Percentiles rank a stretch among this genome's conserved stretches.
Evolutionary conservation across 768 basidiomycete genomes (phyloP).

Genomic region (Panaeolus cyanescens): DNA sequence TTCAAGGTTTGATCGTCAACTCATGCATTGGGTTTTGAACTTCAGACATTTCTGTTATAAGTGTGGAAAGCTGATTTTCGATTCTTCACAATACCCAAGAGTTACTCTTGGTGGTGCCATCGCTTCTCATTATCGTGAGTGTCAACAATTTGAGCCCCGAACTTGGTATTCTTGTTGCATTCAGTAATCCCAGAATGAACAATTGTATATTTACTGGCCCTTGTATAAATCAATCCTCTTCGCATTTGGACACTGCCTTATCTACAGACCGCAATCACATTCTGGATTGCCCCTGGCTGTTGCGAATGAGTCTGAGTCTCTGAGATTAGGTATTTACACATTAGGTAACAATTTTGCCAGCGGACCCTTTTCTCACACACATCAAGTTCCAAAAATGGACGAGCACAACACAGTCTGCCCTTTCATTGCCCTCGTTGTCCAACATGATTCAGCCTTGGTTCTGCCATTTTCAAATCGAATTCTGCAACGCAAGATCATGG

Average conservation of each 20-base stretch:
- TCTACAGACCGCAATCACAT: no score
- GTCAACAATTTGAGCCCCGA: background rate
- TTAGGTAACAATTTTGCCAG: no score
- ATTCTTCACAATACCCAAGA: slow-evolving; percentile 12
- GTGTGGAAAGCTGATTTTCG: slow-evolving; percentile 48
- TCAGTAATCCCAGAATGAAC: background rate
- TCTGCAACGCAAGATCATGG: background rate
- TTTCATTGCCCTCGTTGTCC: no score
- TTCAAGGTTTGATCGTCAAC: background rate
- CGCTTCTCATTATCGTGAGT: background rate
- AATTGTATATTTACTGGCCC: background rate
- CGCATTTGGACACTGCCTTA: no score
- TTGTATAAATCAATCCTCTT: no score
- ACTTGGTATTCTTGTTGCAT: slow-evolving; percentile 2
- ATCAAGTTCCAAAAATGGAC: no score
- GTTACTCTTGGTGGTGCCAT: slow-evolving; percentile 16
- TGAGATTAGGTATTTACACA: no score
- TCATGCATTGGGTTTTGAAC: background rate
- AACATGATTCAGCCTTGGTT: background rate
- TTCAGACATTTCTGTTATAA: slow-evolving; percentile 53
- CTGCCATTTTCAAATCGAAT: background rate
- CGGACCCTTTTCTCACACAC: no score
- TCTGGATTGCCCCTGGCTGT: no score
- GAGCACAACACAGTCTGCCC: no score
- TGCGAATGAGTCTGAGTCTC: no score